Evolutionary conservation across 768 basidiomycete genomes (phyloP).

Genomic region (Pulveroboletus sp.): DNA sequence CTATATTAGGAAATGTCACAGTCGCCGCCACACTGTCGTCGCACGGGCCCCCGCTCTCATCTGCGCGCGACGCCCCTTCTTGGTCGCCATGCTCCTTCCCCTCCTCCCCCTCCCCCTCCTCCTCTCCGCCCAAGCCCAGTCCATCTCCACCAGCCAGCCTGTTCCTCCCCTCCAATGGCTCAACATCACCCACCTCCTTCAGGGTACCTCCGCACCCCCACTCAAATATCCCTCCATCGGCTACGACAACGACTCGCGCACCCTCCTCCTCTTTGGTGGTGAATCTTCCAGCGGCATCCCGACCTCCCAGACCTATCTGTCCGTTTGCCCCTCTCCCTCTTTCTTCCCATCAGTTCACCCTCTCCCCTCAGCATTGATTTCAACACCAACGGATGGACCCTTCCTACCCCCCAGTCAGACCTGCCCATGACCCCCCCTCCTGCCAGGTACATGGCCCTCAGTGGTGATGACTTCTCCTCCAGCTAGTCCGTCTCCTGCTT

Average conservation of each 20-base stretch:
- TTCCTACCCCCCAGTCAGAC: conserved; percentile 47
- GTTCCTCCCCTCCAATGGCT: conserved; percentile 53
- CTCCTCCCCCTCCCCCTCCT: conserved; percentile 9
- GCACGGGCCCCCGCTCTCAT: conserved; percentile 23
- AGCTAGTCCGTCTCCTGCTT: conserved; percentile 59
- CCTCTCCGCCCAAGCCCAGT: conserved; percentile 35
- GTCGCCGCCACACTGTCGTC: conserved; percentile 12
- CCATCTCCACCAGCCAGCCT: conserved; percentile 48
- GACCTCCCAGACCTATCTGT: conserved; percentile 68
- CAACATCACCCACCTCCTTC: conserved; percentile 55
- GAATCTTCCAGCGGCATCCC: conserved; percentile 61
- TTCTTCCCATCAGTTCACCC: conserved; percentile 2
- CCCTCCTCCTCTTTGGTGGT: conserved; percentile 71
- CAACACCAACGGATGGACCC: conserved; percentile 54
- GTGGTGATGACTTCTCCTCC: conserved; percentile 69
- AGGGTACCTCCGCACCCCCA: conserved; percentile 52
- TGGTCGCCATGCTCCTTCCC: background rate
- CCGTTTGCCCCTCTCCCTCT: conserved; percentile 20
- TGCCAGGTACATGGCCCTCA: conserved; percentile 58
- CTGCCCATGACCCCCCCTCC: conserved; percentile 48
- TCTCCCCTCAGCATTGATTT: conserved; percentile 51
- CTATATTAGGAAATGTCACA: conserved; percentile 10
- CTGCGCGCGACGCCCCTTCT: conserved; percentile 19
- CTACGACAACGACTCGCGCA: conserved; percentile 43
- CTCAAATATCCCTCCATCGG: conserved; percentile 72